Evolutionary conservation across 257 asterid genomes (phyloP), one percentile per base, ranked within the genome.

Genomic region (Solanum chilense): DNA sequence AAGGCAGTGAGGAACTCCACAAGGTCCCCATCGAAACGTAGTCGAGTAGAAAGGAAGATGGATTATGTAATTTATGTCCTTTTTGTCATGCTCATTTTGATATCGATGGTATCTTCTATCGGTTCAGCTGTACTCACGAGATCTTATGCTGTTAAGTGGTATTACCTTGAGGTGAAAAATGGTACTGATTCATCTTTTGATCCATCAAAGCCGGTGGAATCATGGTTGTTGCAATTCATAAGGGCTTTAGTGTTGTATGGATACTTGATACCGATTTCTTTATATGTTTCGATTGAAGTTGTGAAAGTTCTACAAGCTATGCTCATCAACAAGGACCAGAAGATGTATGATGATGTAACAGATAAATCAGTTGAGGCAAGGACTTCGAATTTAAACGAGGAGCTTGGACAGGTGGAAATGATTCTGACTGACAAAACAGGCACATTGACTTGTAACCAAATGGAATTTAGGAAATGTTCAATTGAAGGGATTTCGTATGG

Each of bases 391-490:
- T 91, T 96, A 89, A 96, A 96, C 23, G 99, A 96, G 92, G 99
- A 96, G 84, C 90, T 96, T 86, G 99, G 99, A 70, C 98, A 94
- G 90, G 98, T 95, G 9, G 96, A 96, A 71, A 96, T 98, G 12
- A 94, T 96, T 85, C 93, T 96, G 77, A 94, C 99, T 6, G 99
- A 96, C 88, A 96, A 96, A 93, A 96, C 99, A 6, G 99, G 99
- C 81, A 96, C 99, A 23, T 88, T 96, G 87, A 96, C 99, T 9
- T 95, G 99, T 90, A 96, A 96, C 91, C 99, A 96, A 87, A 96
- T 96, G 98, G 99, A 96, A 90, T 96, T 95, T 87, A 93, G 95
- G 86, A 96, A 96, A 90, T 96, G 99, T 91, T 96, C 99, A 62
- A 94, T 96, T 90, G 98, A 95, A 78, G 99, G 99, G 64, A 85